phyloP scores from a whole-genome alignment of 139 green algal species.

The Chlamydomonas sp. region DNA sequence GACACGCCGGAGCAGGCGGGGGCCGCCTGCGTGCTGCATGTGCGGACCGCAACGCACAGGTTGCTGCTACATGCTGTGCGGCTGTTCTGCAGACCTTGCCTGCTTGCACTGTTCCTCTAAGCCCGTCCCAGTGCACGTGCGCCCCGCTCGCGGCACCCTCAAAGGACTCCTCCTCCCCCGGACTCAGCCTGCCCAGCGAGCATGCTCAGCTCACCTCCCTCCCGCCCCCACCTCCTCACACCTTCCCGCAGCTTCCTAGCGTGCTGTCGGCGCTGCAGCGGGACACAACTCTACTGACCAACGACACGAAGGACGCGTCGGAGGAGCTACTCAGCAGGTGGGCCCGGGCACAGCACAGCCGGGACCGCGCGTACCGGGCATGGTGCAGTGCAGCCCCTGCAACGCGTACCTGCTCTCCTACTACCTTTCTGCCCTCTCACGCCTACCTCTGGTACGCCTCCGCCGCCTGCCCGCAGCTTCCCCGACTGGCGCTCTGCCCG shows the following conservation, averaged over 20 bases:
- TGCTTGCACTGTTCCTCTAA: too few species aligned
- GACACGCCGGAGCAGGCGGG: not conserved
- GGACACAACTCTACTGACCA: not conserved
- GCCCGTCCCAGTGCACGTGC: too few species aligned
- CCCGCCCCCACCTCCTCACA: not conserved
- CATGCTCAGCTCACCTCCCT: too few species aligned
- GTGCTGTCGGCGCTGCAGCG: not conserved
- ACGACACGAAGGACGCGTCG: not conserved
- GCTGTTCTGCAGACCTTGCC: too few species aligned
- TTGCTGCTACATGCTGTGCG: too few species aligned
- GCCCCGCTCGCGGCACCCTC: too few species aligned
- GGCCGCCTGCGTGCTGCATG: not conserved
- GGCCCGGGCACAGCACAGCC: not conserved
- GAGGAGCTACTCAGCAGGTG: constrained; percentile 20
- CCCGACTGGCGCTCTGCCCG: constrained; percentile 17
- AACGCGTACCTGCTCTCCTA: not conserved
- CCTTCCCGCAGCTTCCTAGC: constrained; percentile 23
- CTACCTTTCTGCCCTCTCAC: not conserved
- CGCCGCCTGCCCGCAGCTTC: not conserved
- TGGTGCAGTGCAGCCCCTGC: too few species aligned
- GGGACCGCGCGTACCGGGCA: not conserved
- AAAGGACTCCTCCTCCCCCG: too few species aligned
- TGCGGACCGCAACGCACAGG: too few species aligned
- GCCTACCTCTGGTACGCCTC: not conserved
- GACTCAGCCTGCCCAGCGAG: too few species aligned